Base-by-base conservation (phyloP, 148 eudicot species). In the Polygonum maritimum region DNA sequence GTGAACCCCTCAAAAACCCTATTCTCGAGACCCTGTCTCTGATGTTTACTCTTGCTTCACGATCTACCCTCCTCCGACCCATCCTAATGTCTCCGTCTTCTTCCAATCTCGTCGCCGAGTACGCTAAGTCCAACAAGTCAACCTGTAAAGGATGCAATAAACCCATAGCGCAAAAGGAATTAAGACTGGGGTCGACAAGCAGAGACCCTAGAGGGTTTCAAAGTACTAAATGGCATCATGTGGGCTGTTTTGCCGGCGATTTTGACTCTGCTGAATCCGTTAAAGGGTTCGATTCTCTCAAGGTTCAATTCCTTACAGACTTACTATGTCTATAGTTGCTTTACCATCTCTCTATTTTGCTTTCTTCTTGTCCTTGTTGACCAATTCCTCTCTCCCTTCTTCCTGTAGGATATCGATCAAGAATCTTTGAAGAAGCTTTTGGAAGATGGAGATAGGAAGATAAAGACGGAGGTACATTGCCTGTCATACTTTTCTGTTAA, bases 191-290 rank as follows among this genome's bases (percentile, higher is more conserved):
- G 18, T 78, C 78, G 15, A 87, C 84, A 31, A 83, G 60, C 65
- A 81, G 74, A 76, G 92, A 93, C 75, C 71, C 85, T 9, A 78
- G 84, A 51, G 90, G 94, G 13, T 93, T 70, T 16, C 94, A 88
- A 62, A 70, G 76, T 80, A 87, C 88, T 44, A 89, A 84, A 76
- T 93, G 98, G 98, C 92, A 93, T 58, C 98, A 93, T 81, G 36
- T 87, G 71, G 52, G 70, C 2, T 93, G 98, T 71, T 85, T 88
- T 12, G 75, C 87, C 2, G 39, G 81, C 26, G n/a, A 76, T 44
- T 82, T 87, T 31, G 73, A 47, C 21, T 55, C 83, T 0, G 81
- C 76, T 2, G 90, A 88, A 35, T 76, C 84, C 1, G 80, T 91
- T 26, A 12, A 73, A 21, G 97, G 98, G 38, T 91, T 93, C 63